Base-by-base conservation (phyloP, 495 filamentous ascomycete species). In the Symbiotaphrina buchneri region DNA sequence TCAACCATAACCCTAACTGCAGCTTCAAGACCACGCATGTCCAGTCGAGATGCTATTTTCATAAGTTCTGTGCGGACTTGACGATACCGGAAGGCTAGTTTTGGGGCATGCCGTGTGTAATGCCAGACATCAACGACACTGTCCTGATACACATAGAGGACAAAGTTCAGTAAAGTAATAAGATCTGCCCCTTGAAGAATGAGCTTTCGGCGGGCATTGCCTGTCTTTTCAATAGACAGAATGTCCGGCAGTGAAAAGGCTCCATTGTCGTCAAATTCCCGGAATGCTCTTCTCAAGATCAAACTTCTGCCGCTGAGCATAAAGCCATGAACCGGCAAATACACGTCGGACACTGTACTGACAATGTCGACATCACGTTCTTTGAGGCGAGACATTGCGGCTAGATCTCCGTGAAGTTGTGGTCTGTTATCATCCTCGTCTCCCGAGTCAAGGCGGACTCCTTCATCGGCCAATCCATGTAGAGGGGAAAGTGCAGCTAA, bases 91-190 rank as follows among this genome's bases (percentile, higher is more conserved):
- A 49, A 62, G 6, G 69, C 68, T 48, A 72, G 59, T 22, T 63
- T 57, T 17, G 68, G 62, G 15, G 56, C 61, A 28, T 63, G 61
- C 27, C 65, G 67, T 8, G 68, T 70, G 33, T 61, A 48, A 29
- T 84, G 73, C 87, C 87, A 97, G 10, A 80, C 69, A 35, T 87
- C 82, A 22, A 92, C 55, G 17, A 85, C 54, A 16, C 49, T 59
- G 41, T 95, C 87, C 15, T 69, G 68, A 48, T 95, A 94, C 5
- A 78, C 43, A 44, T 78, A 95, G 21, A 80, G 59, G 0, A 72
- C 63, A 5, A 94, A 39, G 39, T 91, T 84, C 41, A 90, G 53
- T 14, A 92, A 38, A 2, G 77, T 68, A 29, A 87, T 46, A 27
- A 81, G 60, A 42, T 91, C 82, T 15, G 82, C 36, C 6, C 61